These are phyloP conservation scores for Kluyveromyces starmeri DNA, from an alignment of 805 yeast genomes.

Conservation along the genomic window DNA sequence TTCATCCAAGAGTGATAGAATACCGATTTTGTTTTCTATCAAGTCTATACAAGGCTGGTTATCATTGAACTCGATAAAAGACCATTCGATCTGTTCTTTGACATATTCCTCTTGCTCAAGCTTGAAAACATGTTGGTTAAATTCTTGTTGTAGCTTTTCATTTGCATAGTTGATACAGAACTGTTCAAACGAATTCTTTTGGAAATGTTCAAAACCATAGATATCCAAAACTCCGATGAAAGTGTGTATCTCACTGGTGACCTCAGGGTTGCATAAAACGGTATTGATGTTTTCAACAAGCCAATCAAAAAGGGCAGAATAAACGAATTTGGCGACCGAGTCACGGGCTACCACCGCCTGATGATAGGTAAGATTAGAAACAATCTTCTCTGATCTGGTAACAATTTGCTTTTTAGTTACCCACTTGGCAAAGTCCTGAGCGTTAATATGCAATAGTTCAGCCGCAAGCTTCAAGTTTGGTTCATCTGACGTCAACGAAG, in stretches of 20 bases:
- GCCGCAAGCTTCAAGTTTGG: slow-evolving; percentile 77
- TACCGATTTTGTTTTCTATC: slow-evolving; percentile 84
- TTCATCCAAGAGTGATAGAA: slow-evolving; percentile 82
- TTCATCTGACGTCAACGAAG: slow-evolving; percentile 75
- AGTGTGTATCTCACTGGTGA: slow-evolving; percentile 47
- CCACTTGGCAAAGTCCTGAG: slow-evolving; percentile 77
- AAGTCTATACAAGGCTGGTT: slow-evolving; percentile 94
- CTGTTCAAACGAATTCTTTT: slow-evolving; percentile 90
- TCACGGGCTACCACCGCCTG: slow-evolving; percentile 91
- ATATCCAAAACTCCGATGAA: slow-evolving; percentile 97
- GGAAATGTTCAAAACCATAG: slow-evolving; percentile 95
- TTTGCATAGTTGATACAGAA: slow-evolving; percentile 96
- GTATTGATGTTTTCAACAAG: slow-evolving; percentile 74
- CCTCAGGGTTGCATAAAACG: slow-evolving; percentile 71
- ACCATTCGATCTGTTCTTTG: slow-evolving; percentile 90
- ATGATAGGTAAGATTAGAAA: slow-evolving; percentile 67
- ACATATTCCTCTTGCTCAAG: slow-evolving; percentile 94
- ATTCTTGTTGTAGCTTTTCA: slow-evolving; percentile 94
- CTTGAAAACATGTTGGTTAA: slow-evolving; percentile 94
- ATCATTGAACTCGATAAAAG: slow-evolving; percentile 90
- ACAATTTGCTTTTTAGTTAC: slow-evolving; percentile 82
- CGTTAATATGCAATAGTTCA: slow-evolving; percentile 72
- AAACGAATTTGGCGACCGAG: slow-evolving; percentile 92
- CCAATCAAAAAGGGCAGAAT: slow-evolving; percentile 93
- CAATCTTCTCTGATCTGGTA: slow-evolving; percentile 88